Conservation (phyloP, 176 grass and related monocot species). For the Metroxylon sagu region DNA sequence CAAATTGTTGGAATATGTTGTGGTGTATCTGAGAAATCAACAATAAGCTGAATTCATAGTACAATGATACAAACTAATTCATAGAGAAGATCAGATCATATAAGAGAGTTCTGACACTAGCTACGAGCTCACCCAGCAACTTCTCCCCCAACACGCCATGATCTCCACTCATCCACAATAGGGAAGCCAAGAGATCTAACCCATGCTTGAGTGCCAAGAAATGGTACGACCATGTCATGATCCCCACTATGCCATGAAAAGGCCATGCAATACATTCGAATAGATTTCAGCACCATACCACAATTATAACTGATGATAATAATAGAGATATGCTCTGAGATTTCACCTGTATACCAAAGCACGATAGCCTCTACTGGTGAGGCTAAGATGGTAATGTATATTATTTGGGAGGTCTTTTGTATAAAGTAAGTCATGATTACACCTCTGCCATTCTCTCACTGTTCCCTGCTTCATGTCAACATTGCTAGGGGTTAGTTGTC, state of each 20-base stretch:
- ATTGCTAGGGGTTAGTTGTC: too few relatives aligned
- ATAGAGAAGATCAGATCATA: too few relatives aligned
- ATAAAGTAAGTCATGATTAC: not conserved
- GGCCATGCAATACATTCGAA: not conserved
- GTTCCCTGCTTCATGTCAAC: not conserved
- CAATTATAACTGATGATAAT: not conserved
- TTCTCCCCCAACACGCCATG: not conserved
- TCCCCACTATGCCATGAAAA: not conserved
- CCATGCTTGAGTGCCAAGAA: not conserved
- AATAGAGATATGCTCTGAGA: not conserved
- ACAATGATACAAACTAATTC: too few relatives aligned
- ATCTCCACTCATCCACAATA: not conserved
- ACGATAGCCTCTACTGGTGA: not conserved
- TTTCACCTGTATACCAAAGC: not conserved
- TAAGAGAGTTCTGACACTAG: not conserved
- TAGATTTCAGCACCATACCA: not conserved
- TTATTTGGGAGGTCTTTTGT: not conserved
- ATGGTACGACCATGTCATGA: constrained; percentile 1
- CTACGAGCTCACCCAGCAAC: not conserved
- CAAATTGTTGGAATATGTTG: not conserved
- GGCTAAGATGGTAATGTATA: not conserved
- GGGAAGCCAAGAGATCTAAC: not conserved
- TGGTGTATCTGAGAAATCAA: not conserved
- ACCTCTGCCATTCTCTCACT: not conserved
- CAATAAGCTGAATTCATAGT: too few relatives aligned